Base-by-base conservation (phyloP, 2,329 filamentous ascomycete species). In the Zelopaecilomyces penicillatus region DNA sequence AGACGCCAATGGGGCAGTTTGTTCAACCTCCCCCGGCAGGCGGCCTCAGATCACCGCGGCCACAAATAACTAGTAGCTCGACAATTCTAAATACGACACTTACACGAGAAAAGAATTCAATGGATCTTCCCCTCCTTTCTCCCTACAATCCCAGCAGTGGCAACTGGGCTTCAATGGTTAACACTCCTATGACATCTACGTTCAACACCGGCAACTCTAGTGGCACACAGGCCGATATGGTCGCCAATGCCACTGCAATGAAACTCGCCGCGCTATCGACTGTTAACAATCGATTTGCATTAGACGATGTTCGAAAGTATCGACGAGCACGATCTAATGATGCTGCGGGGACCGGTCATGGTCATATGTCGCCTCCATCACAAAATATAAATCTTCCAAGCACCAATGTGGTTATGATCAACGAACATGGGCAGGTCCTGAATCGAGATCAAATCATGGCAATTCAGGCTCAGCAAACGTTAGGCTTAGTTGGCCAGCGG, bases 161-260 rank as follows among this genome's bases (percentile, higher is more conserved):
- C 45, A 97, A 93, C 71, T 98, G 93, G 93, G 93, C 93, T 27
- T 97, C 93, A 6, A 95, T 96, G 86, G 83, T 94, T 52, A 97
- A 95, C 68, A 98, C 93, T 2, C 93, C 93, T 2, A 94, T 97
- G 85, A 87, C 91, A 5, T 71, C 87, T 35, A 91, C 83, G 53
- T 98, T 97, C 65, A 83, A 76, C 51, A 67, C 73, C 11, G 56
- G 53, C 43, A 63, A 76, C 53, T 67, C 67, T 34, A 68, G 71
- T 35, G 73, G 71, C 39, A 82, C 77, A 45, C 90, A 96, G 63
- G 90, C 89, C 11, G 93, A 98, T 59, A 97, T 97, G 91, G 85
- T 98, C 46, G 93, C 93, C 47, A 98, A 97, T 61, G 93, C 93
- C 28, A 97, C 93, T 11, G 93, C 93, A 26, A 98, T 98, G 93